Percentiles rank a stretch among this genome's conserved stretches.
These are phyloP conservation scores for Centrapalus pauciflorus DNA, from an alignment of 129 eudicot genomes.

Conservation along the genomic window DNA sequence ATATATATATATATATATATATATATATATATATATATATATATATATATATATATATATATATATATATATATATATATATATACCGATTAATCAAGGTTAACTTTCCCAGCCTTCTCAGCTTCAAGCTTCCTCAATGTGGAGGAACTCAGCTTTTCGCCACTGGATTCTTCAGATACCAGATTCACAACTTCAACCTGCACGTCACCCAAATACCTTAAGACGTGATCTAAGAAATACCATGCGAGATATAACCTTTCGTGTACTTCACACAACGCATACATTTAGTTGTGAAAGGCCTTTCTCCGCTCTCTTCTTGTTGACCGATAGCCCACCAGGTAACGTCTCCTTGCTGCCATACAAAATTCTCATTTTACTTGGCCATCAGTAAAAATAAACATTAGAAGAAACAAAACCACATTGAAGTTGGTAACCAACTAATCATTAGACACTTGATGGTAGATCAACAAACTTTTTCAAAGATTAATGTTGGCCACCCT, in stretches of 20 bases:
- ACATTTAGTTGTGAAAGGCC: conserved; percentile 85
- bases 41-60: too few species aligned
- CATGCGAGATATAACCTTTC: background rate
- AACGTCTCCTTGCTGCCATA: conserved; percentile 85
- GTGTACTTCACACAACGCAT: background rate
- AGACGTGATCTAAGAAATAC: background rate
- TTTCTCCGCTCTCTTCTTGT: conserved; percentile 82
- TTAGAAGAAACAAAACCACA: background rate
- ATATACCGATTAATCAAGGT: background rate
- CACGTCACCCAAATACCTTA: background rate
- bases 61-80: too few species aligned
- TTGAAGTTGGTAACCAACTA: background rate
- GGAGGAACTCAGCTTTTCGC: conserved; percentile 67
- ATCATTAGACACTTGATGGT: background rate
- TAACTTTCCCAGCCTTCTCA: conserved; percentile 39
- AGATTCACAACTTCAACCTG: conserved; percentile 86
- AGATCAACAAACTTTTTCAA: background rate
- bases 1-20: too few species aligned
- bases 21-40: too few species aligned
- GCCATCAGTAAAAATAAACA: background rate
- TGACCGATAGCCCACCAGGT: conserved; percentile 88
- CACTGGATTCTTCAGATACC: conserved; percentile 52
- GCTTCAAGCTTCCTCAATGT: conserved; percentile 72
- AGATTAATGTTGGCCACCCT: background rate
- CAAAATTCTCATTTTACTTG: background rate